A percentile compares a stretch with the other conserved stretches of the same genome.
Conservation (phyloP, 108 stramenopile species). For the Mayamaea pseudoterrestris region DNA sequence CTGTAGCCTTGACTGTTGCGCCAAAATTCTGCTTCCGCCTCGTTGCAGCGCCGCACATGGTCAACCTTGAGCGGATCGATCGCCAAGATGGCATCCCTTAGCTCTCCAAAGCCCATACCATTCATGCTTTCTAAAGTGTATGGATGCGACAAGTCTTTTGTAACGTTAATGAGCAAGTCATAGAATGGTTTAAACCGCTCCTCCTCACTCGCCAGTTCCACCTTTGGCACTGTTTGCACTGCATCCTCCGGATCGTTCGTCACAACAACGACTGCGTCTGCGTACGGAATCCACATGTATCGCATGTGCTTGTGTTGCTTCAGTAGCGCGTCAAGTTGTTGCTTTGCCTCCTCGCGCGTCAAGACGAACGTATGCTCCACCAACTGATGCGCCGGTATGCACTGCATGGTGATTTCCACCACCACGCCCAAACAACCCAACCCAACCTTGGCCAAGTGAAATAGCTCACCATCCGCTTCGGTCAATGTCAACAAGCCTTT, state of each 20-base stretch:
- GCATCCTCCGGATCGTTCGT: conserved; percentile 75
- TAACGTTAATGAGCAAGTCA: conserved; percentile 36
- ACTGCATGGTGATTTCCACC: conserved; percentile 82
- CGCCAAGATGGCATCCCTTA: conserved; percentile 87
- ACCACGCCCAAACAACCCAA: conserved; percentile 93
- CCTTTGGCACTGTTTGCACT: conserved; percentile 10
- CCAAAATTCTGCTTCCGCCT: conserved; percentile 97
- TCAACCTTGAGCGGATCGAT: conserved; percentile 73
- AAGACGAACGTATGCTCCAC: conserved; percentile 84
- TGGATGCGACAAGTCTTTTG: not conserved
- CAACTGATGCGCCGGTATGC: conserved; percentile 83
- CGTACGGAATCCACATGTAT: conserved; percentile 99
- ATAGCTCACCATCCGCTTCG: conserved; percentile 42
- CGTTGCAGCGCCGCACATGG: conserved; percentile 87
- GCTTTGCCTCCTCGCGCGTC: conserved; percentile 62
- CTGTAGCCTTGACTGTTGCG: conserved; percentile 63
- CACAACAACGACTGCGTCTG: conserved; percentile 91
- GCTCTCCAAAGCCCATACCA: conserved; percentile 84
- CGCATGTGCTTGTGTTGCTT: conserved; percentile 85
- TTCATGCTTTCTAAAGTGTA: conserved; percentile 39
- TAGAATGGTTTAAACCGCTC: conserved; percentile 48
- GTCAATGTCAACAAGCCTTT: conserved; percentile 61
- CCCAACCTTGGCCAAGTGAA: conserved; percentile 80
- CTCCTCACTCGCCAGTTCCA: conserved; percentile 6
- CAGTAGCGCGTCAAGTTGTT: conserved; percentile 41